Evolutionary conservation across 2,329 filamentous ascomycete genomes (phyloP).

Genomic region (Cryphonectria japonica): DNA sequence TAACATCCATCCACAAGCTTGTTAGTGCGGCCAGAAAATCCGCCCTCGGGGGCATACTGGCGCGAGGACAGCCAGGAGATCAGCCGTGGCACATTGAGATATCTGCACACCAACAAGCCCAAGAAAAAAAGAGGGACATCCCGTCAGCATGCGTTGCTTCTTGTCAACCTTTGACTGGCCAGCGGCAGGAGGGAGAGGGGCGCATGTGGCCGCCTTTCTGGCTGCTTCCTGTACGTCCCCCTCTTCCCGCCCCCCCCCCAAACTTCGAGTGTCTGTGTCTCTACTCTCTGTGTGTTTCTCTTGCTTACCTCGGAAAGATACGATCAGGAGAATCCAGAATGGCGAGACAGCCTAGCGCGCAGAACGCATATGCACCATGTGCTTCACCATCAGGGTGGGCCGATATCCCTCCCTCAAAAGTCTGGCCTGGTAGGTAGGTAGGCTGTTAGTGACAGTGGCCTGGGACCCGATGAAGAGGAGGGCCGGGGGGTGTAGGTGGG

Average conservation of each 20-base stretch:
- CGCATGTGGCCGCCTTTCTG: conserved; percentile 17
- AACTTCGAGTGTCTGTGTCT: neutral
- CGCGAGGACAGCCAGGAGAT: conserved; percentile 87
- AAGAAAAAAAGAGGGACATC: conserved; percentile 32
- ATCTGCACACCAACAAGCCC: conserved; percentile 50
- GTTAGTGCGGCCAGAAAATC: conserved; percentile 92
- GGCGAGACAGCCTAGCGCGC: conserved; percentile 84
- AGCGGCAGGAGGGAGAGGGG: conserved; percentile 23
- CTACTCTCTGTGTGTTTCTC: neutral
- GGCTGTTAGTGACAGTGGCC: conserved; percentile 31
- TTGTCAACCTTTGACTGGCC: conserved; percentile 44
- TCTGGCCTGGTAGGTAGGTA: conserved; percentile 67
- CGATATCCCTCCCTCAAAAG: conserved; percentile 92
- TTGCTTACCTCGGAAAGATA: conserved; percentile 70
- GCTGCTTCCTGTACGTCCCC: conserved; percentile 16
- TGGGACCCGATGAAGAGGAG: conserved; percentile 13
- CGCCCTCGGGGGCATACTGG: conserved; percentile 89
- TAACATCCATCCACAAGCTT: conserved; percentile 99
- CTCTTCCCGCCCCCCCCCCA: neutral
- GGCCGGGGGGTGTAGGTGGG: neutral
- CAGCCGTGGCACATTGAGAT: conserved; percentile 76
- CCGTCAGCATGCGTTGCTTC: conserved; percentile 42
- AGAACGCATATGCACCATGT: conserved; percentile 96
- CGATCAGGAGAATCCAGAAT: conserved; percentile 80
- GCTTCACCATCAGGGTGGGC: conserved; percentile 85